Conservation (phyloP, 2,329 filamentous ascomycete species). For the Emydomyces testavorans region DNA sequence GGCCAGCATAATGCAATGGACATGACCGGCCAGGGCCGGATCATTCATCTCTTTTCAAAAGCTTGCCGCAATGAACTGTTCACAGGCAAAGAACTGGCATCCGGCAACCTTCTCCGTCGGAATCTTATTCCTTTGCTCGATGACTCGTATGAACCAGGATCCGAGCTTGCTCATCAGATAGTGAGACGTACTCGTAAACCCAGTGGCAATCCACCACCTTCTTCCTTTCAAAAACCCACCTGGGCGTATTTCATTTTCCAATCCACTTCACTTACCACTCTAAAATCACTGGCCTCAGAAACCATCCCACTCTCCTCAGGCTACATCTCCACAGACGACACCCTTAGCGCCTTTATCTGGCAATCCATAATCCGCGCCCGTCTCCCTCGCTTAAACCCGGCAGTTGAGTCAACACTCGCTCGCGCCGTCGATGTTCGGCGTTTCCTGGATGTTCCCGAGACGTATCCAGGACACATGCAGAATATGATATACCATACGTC, state of each 20-base stretch:
- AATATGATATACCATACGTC: slow-evolving; percentile 37
- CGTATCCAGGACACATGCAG: slow-evolving; percentile 41
- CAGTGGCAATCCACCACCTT: slow-evolving; percentile 5
- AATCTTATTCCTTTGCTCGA: slow-evolving; percentile 15
- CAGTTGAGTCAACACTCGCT: slow-evolving; percentile 27
- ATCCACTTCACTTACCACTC: slow-evolving; percentile 24
- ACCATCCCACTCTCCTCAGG: slow-evolving; percentile 13
- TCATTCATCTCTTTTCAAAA: slow-evolving; percentile 41
- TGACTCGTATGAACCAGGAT: slow-evolving; percentile 8
- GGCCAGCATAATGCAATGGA: slow-evolving; percentile 44
- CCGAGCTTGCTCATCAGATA: slow-evolving; percentile 29
- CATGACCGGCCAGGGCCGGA: slow-evolving; percentile 38
- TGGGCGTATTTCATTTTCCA: slow-evolving; percentile 41
- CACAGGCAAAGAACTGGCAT: slow-evolving; percentile 34
- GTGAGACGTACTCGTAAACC: slow-evolving; percentile 15
- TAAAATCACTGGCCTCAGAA: slow-evolving; percentile 34
- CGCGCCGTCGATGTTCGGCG: slow-evolving; percentile 42
- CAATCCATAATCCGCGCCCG: slow-evolving; percentile 36
- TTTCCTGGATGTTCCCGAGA: slow-evolving; percentile 32
- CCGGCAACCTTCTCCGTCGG: slow-evolving; percentile 37
- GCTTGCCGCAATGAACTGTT: slow-evolving; percentile 39
- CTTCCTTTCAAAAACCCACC: slow-evolving; percentile 22
- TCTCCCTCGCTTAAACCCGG: slow-evolving; percentile 24
- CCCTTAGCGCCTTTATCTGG: slow-evolving; percentile 43
- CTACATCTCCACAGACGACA: slow-evolving; percentile 46